Evolutionary conservation across 2,329 filamentous ascomycete genomes (phyloP), one percentile per base, ranked within the genome.

Genomic region (Botrytis fabae): DNA sequence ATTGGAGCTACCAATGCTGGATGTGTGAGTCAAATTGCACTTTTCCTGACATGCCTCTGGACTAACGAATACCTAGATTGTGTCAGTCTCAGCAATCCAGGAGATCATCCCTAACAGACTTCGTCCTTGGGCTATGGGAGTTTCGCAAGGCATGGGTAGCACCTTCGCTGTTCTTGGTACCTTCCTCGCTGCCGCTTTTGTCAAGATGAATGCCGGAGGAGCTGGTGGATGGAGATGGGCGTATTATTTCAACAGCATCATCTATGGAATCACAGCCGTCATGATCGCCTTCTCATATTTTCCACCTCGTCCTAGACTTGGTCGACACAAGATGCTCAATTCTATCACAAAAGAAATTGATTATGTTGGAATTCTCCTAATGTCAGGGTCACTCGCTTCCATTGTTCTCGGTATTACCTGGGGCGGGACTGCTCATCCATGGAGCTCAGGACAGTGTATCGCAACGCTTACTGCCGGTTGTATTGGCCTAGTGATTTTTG

Each of bases 371-470:
- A 75, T 75, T 48, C 60, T 74, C n/a, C 42, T 73, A 10, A 72
- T 76, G 73, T 69, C 75, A 18, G 74, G 65, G 25, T 74, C 73
- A 0, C 73, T 77, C 44, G 74, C 73, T 16, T 71, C 70, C 4
- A 66, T 76, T 6, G 69, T 77, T 32, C 64, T 76, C 22, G 72
- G 86, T 0, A 75, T 89, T 48, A 87, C 87, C 3, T 90, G 88
- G 87, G 88, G 87, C 38, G 89, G 88, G 2, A 85, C 84, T 38
- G 83, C 87, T 69, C 87, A 88, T 75, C 76, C 84, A 0, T 90
- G 89, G 89, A 79, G 83, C 2, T 88, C 86, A 0, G 79, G 81
- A 0, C 84, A 87, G 74, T 86, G 90, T 22, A 83, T 90, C 68
- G 82, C 82, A 0, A 86, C 87, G 0, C 76, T 90, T 1, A 80